Base-by-base conservation (phyloP, 192 early-diverging fungal species). In the Chytriomyces confervae region DNA sequence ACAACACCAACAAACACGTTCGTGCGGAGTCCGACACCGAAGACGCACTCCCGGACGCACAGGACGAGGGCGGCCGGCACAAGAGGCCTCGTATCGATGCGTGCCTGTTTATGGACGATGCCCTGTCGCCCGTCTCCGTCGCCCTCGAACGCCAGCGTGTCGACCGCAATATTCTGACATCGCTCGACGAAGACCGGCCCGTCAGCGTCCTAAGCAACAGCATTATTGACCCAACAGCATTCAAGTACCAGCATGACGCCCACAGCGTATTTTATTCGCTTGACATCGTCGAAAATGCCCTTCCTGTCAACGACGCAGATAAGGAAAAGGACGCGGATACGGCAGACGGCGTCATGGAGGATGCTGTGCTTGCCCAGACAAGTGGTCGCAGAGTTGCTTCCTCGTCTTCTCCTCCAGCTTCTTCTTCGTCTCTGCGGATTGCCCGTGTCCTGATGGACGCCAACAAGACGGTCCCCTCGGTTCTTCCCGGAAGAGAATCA, bases 101-200 rank as follows among this genome's bases (percentile, higher is more conserved):
- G 13, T 13, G 13, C 13, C 53, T 13, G 53, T 13, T 57, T 57
- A 57, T 57, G 16, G 53, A 20, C 5, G 16, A 3, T 57, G 13
- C 16, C 13, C 16, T 13, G 16, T 57, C 53, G 53, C 53, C 16
- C 53, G 1, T 36, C 36, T 36, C 18, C 20, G 64, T 36, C 64
- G 64, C 16, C 16, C 13, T 65, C 29, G 67, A 69, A 48, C 67
- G 48, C 16, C 13, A 43, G 67, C 67, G 36, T 48, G 46, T 69
- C 4, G 44, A 13, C 3, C 36, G 36, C n/a, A 69, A 69, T 24
- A 69, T 69, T 49, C 67, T 69, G 7, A 62, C 23, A 24, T 13
- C 46, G n/a, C 74, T 76, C 49, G 46, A 8, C 47, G 53, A 62
- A 50, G 51, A 50, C 48, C 49, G 50, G 64, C 62, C 62, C 51